phyloP scores from a whole-genome alignment of 2,329 filamentous ascomycete genomes.

The Colletotrichum falcatum region DNA sequence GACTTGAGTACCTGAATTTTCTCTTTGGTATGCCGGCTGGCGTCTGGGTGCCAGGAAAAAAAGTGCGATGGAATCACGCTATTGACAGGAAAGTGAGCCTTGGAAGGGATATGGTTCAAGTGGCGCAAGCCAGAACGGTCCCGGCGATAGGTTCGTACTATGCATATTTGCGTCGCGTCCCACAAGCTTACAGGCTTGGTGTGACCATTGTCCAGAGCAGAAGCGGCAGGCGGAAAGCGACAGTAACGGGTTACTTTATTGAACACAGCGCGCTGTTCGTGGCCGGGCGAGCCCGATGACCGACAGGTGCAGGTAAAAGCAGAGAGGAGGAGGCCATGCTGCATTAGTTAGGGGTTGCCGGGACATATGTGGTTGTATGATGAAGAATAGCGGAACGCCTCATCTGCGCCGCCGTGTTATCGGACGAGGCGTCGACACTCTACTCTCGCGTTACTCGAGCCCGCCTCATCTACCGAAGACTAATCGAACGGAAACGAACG shows the following conservation, averaged over 20 bases:
- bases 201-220: constrained; percentile 18
- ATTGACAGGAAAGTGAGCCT: neutral
- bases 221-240: constrained; percentile 5
- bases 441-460: neutral
- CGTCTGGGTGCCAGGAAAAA: neutral
- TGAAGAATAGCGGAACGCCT: neutral
- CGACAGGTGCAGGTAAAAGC: neutral
- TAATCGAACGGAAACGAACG: neutral
- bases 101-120: neutral
- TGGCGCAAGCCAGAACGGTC: neutral
- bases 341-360: neutral
- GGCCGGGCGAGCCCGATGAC: neutral
- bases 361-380: constrained; percentile 7
- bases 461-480: neutral
- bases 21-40: neutral
- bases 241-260: neutral
- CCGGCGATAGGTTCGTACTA: neutral
- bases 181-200: constrained; percentile 18
- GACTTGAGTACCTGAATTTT: neutral
- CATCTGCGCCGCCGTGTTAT: neutral
- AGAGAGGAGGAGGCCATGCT: neutral
- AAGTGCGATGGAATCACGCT: too few relatives aligned
- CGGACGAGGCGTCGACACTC: neutral
- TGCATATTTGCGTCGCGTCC: neutral
- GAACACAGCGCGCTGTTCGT: neutral